Conservation (phyloP, 441 rosid genomes). For the Manihot esculenta region DNA sequence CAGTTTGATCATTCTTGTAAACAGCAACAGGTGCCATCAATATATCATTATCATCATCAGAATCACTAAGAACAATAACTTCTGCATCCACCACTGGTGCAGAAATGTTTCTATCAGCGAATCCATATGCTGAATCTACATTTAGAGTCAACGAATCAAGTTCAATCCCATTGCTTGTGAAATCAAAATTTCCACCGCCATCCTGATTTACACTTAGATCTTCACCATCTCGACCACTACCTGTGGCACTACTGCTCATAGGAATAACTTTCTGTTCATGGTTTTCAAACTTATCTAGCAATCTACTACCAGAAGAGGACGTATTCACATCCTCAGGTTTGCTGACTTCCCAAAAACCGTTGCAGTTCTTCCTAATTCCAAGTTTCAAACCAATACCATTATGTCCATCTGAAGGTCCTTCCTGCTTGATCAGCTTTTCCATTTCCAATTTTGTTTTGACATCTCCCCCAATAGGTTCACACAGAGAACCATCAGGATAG, state of each 20-base stretch:
- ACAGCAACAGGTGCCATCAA: slow-evolving; percentile 48
- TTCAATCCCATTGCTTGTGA: slow-evolving; percentile 62
- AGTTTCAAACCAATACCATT: slow-evolving; percentile 75
- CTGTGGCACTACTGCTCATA: slow-evolving; percentile 95
- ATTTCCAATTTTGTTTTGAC: slow-evolving; percentile 47
- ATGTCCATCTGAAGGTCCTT: slow-evolving; percentile 75
- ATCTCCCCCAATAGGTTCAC: slow-evolving; percentile 43
- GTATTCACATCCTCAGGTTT: slow-evolving; percentile 68
- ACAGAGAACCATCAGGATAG: slow-evolving; percentile 65
- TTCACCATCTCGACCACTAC: slow-evolving; percentile 94
- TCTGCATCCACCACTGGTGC: slow-evolving; percentile 59
- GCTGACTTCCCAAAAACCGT: slow-evolving; percentile 94
- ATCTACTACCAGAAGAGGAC: slow-evolving; percentile 67
- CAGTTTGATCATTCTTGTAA: slow-evolving; percentile 52
- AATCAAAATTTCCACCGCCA: slow-evolving; percentile 67
- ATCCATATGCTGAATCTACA: slow-evolving; percentile 55
- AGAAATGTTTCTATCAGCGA: slow-evolving; percentile 48
- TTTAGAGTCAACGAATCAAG: slow-evolving; percentile 77
- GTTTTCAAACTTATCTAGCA: slow-evolving; percentile 48
- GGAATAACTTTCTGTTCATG: slow-evolving; percentile 59
- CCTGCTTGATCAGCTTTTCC: slow-evolving; percentile 61
- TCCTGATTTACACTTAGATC: slow-evolving; percentile 96
- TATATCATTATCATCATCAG: slow-evolving; percentile 83
- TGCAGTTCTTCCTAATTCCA: slow-evolving; percentile 82
- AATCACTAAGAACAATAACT: slow-evolving; percentile 88